Conservation (phyloP, 1,284 basidiomycete species). For the Trametes sp. region DNA sequence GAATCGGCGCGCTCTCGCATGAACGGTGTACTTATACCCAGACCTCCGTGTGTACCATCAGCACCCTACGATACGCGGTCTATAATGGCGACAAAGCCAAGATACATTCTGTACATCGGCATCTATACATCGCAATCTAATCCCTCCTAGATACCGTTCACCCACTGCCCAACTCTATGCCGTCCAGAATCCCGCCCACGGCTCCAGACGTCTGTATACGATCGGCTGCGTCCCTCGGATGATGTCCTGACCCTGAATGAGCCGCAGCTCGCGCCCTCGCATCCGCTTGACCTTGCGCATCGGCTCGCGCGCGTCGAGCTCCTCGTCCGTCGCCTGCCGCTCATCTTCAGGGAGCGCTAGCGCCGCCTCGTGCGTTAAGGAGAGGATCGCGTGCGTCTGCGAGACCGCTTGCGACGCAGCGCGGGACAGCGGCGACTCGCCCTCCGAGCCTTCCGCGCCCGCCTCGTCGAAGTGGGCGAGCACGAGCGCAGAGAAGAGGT, state of each 20-base stretch:
- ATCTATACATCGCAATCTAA: slow-evolving; percentile 5
- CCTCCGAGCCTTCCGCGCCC: slow-evolving; percentile 36
- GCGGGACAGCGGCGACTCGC: slow-evolving; percentile 53
- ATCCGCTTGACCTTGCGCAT: slow-evolving; percentile 74
- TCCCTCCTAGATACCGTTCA: neutral
- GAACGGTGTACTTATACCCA: slow-evolving; percentile 11
- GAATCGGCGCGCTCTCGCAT: neutral
- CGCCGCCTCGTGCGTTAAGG: slow-evolving; percentile 71
- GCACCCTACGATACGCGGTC: neutral
- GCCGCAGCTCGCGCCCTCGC: slow-evolving; percentile 81
- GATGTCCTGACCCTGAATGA: slow-evolving; percentile 79
- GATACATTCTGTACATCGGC: slow-evolving; percentile 14
- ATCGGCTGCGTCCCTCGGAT: slow-evolving; percentile 45
- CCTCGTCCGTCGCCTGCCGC: slow-evolving; percentile 71
- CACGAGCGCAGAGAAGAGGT: slow-evolving; percentile 95
- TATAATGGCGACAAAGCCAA: slow-evolving; percentile 9
- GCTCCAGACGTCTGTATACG: slow-evolving; percentile 42
- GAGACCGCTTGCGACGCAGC: slow-evolving; percentile 79
- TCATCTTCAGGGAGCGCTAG: slow-evolving; percentile 63
- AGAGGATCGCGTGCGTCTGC: slow-evolving; percentile 87
- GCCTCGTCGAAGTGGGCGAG: slow-evolving; percentile 73
- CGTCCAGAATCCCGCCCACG: slow-evolving; percentile 53
- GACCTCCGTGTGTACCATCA: neutral
- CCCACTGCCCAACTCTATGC: slow-evolving; percentile 3
- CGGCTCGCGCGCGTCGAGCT: slow-evolving; percentile 71